Base-by-base conservation (phyloP, 139 green algal species). In the Zygnema circumcarinatum region DNA sequence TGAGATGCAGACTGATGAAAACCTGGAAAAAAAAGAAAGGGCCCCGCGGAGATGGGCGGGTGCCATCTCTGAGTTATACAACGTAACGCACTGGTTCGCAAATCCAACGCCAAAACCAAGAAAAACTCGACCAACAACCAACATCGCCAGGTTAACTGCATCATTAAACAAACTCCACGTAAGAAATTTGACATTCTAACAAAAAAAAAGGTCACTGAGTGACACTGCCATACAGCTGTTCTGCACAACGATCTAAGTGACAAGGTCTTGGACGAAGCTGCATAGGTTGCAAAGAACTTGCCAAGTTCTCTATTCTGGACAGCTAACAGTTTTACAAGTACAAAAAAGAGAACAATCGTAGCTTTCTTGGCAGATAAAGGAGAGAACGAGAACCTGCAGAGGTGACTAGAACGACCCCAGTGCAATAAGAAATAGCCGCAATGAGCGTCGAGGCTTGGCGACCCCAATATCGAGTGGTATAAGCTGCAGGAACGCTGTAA, bases 81-180 rank as follows among this genome's bases (percentile, higher is more conserved):
- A 79, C 16, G 89, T 86, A 2, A 92, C 89, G 11, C 74, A 38
- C 74, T 88, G 85, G 53, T 92, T 95, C 42, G 93, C 93, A 81
- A 96, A 92, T 21, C 94, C 95, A 22, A 97, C 92, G 1, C 93
- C 95, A 21, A 97, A 74, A 22, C 95, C 95, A 29, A 97, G 87
- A 32, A 94, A 84, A 21, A 96, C 74, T 32, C 95, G 91, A 1
- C 95, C 95, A 1, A 94, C 76, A 53, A 96, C 87, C 20, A 97
- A 92, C 94, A 95, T 95, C n/a, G 76, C 40, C 32, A 95, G 69
- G 41, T 94, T 33, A 2, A 90, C 39, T 20, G 94, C 93, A 62
- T 25, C 47, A 16, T 25, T 7, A 62, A 62, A 62, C n/a, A n/a
- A n/a, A n/a, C n/a, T n/a, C n/a, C n/a, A n/a, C n/a, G n/a, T n/a